A percentile compares a stretch with the other conserved stretches of the same genome.
These are phyloP conservation scores for Biscutella auriculata DNA, from an alignment of 441 rosid species.

Conservation along the genomic window DNA sequence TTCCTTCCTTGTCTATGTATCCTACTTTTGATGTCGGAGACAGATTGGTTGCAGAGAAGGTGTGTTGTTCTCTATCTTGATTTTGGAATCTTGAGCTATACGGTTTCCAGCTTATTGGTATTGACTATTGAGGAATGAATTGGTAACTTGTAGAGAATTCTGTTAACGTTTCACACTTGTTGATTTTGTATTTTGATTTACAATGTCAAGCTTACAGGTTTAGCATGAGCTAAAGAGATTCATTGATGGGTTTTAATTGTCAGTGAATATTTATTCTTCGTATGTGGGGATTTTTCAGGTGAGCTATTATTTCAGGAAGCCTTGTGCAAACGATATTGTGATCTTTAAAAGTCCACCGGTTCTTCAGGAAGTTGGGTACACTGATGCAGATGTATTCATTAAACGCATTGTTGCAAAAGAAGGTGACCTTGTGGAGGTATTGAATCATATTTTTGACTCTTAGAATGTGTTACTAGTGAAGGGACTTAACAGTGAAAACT, in stretches of 20 bases:
- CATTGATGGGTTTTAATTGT: neutral
- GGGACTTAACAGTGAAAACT: neutral
- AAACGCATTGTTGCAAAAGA: slow-evolving; percentile 80
- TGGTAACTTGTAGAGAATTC: no score
- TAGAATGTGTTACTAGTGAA: neutral
- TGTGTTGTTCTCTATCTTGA: neutral
- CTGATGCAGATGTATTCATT: slow-evolving; percentile 81
- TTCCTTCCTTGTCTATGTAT: slow-evolving; percentile 96
- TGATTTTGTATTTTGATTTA: slow-evolving; percentile 2
- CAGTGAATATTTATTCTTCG: no score
- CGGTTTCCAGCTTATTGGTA: no score
- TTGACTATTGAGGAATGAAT: no score
- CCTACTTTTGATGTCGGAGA: slow-evolving; percentile 98
- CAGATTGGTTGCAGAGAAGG: slow-evolving; percentile 91
- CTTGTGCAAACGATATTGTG: slow-evolving; percentile 84
- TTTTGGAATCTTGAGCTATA: no score
- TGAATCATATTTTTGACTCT: neutral
- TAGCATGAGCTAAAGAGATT: neutral
- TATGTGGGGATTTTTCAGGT: slow-evolving; percentile 42
- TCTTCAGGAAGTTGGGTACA: slow-evolving; percentile 87
- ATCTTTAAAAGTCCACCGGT: slow-evolving; percentile 90
- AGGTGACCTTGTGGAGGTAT: slow-evolving; percentile 86
- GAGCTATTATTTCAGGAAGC: slow-evolving; percentile 76
- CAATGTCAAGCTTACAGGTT: neutral
- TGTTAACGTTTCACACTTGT: neutral